Conservation (phyloP, 179 eudicot species). For the Sideroxylon spinosum region DNA sequence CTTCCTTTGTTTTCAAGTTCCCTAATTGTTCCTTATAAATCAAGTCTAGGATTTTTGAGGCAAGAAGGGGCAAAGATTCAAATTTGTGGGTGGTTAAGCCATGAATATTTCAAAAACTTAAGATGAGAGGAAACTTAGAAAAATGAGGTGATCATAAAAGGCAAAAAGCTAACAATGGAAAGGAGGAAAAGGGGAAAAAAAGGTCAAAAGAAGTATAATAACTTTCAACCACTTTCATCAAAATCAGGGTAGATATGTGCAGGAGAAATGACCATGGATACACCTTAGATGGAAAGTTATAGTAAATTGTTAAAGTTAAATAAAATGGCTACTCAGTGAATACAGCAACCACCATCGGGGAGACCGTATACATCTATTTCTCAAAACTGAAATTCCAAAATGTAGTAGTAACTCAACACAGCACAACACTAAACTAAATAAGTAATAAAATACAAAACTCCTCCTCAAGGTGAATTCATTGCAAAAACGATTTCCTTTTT, state of each 20-base stretch:
- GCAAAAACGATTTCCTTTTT: no score
- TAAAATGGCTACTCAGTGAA: no score
- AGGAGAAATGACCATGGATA: not conserved
- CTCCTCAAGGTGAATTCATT: no score
- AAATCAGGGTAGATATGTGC: not conserved
- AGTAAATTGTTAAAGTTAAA: not conserved
- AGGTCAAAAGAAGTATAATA: conserved; percentile 20
- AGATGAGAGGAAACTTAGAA: conserved; percentile 1
- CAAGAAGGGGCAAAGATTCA: conserved; percentile 2
- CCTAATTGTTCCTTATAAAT: conserved; percentile 18
- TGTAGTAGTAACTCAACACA: no score
- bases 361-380: no score
- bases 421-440: no score
- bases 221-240: not conserved
- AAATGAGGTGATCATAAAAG: not conserved
- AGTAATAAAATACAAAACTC: no score
- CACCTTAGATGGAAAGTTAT: not conserved
- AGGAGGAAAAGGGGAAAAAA: conserved; percentile 1
- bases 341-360: no score
- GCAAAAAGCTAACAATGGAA: conserved; percentile 8
- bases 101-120: conserved; percentile 12
- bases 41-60: not conserved
- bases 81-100: conserved; percentile 5
- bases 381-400: no score
- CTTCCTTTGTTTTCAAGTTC: conserved; percentile 13